Conservation (phyloP, 345 rosid species). For the Brassica cretica region DNA sequence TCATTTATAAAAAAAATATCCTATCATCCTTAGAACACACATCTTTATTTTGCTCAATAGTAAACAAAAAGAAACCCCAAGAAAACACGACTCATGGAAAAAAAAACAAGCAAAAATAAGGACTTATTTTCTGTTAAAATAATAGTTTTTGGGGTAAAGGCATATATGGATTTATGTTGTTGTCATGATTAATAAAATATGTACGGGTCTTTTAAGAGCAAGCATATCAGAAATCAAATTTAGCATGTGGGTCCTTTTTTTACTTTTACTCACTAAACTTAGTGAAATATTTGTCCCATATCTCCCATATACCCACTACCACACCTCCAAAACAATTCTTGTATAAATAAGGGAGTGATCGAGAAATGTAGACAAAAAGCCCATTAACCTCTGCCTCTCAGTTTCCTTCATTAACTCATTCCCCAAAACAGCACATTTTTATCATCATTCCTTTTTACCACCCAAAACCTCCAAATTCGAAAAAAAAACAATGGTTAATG, state of each 20-base stretch:
- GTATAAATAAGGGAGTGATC: slow-evolving; percentile 37
- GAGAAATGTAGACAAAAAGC: slow-evolving; percentile 22
- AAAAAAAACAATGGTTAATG: neutral
- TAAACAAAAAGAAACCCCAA: neutral
- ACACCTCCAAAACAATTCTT: slow-evolving; percentile 21
- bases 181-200: slow-evolving; percentile 27
- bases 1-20: neutral
- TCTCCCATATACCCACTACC: slow-evolving; percentile 21
- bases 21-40: neutral
- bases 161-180: slow-evolving; percentile 21
- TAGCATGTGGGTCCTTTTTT: slow-evolving; percentile 19
- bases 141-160: neutral
- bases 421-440: slow-evolving; percentile 13
- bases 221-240: slow-evolving; percentile 27
- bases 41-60: neutral
- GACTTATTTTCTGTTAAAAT: neutral
- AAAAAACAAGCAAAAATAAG: neutral
- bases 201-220: slow-evolving; percentile 33
- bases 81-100: neutral
- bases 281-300: slow-evolving; percentile 35
- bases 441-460: slow-evolving; percentile 9
- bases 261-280: slow-evolving; percentile 27
- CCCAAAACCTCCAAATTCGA: neutral
- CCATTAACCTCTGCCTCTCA: slow-evolving; percentile 32
- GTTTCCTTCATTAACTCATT: slow-evolving; percentile 33